Base-by-base conservation (phyloP, 1,139 yeast genomes). In the Nakaseomyces glabratus region DNA sequence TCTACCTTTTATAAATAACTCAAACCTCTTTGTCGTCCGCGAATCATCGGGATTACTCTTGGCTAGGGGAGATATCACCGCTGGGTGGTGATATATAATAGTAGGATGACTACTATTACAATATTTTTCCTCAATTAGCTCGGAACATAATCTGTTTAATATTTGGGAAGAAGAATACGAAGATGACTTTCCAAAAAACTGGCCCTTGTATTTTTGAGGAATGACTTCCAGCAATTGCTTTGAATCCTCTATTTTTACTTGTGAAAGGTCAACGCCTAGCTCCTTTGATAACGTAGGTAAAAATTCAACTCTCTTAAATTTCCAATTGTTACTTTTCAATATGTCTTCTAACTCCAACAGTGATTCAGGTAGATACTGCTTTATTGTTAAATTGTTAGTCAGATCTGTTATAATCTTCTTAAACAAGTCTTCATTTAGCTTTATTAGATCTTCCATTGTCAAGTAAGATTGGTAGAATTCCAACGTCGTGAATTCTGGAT, bases 401-500 rank as follows among this genome's bases (percentile, higher is more conserved):
- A 26, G 14, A 11, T 26, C 30, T 18, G 17, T 10, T 1, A 64
- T 48, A 0, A 82, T 57, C 11, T 46, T 51, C 4, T 49, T 43
- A 33, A 85, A 66, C 41, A 86, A 45, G 1, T 62, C 62, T 49
- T 84, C 82, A 1, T 94, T 79, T 28, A 79, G 51, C 1, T 42
- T 41, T 68, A 85, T 79, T 40, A 88, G 73, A 56, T 88, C 95
- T 50, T 82, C 82, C 45, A 88, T 90, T 58, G 88, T 94, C 34
- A 94, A 93, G 56, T 82, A 90, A 17, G 95, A 93, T 65, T 85
- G 88, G 63, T 90, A 90, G 64, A 88, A 85, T 65, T 90, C 98
- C 67, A 96, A 81, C 36, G 96, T 86, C 50, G 98, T 88, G 68
- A 90, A 90, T 65, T 90, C 98, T 31, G 97, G 96, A 69, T 90